Conservation (phyloP, 1,284 basidiomycete genomes). For the Xerocomus amazonicus region DNA sequence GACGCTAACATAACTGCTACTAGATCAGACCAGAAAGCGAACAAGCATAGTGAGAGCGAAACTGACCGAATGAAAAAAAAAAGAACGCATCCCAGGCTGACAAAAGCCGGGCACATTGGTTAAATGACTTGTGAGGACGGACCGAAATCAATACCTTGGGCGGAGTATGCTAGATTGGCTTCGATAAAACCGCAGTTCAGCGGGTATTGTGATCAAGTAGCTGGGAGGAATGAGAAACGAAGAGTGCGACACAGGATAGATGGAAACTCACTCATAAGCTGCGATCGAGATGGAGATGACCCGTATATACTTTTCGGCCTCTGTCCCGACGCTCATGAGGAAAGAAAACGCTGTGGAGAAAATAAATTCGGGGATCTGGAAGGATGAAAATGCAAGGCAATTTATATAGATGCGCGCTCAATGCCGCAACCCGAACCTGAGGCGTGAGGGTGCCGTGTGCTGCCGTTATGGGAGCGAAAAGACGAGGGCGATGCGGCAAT, state of each 20-base stretch:
- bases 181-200: conserved; percentile 40
- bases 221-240: conserved; percentile 20
- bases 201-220: conserved; percentile 40
- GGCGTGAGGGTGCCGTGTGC: background rate
- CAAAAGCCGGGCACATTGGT: background rate
- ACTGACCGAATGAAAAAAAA: conserved; percentile 39
- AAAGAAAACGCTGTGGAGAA: background rate
- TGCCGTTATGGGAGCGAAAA: conserved; percentile 4
- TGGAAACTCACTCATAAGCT: conserved; percentile 28
- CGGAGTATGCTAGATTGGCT: conserved; percentile 31
- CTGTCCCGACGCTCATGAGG: conserved; percentile 21
- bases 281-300: conserved; percentile 32
- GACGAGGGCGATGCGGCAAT: background rate
- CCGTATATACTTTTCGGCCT: conserved; percentile 31
- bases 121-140: background rate
- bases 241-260: background rate
- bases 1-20: conserved; percentile 37
- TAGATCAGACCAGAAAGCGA: conserved; percentile 9
- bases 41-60: no score
- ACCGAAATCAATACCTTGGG: conserved; percentile 23
- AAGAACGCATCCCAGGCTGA: conserved; percentile 32
- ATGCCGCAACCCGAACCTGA: conserved; percentile 1
- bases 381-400: background rate
- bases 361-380: background rate
- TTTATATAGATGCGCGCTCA: conserved; percentile 3